Evolutionary conservation across 768 basidiomycete species (phyloP).

Genomic region (Ephemerocybe angulata): DNA sequence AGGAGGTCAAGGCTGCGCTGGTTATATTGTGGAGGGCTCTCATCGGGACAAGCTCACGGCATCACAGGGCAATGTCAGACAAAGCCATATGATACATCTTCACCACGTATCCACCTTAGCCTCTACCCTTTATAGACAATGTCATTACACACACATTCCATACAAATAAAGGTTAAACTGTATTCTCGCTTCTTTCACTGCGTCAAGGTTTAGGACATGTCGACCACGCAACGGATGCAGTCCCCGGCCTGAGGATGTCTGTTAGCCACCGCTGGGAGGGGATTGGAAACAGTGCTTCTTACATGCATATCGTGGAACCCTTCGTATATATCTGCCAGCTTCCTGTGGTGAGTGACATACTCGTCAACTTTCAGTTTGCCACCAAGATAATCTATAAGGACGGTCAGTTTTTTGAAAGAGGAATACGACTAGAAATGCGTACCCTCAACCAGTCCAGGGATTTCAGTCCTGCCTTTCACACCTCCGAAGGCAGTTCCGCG

Average conservation of each 20-base stretch:
- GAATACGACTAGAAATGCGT: slow-evolving; percentile 8
- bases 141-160: neutral
- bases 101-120: neutral
- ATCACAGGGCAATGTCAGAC: slow-evolving; percentile 45
- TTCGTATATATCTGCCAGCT: slow-evolving; percentile 71
- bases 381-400: slow-evolving; percentile 63
- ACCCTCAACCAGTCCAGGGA: slow-evolving; percentile 93
- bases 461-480: slow-evolving; percentile 94
- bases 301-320: slow-evolving; percentile 98
- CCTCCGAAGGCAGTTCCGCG: slow-evolving; percentile 95
- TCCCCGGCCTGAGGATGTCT: slow-evolving; percentile 60
- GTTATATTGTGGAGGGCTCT: slow-evolving; percentile 68
- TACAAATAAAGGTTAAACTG: neutral
- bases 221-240: slow-evolving; percentile 93
- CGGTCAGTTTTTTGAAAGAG: neutral
- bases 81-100: slow-evolving; percentile 37
- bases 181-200: neutral
- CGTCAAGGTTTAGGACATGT: slow-evolving; percentile 50
- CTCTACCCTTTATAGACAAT: too few species aligned
- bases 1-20: slow-evolving; percentile 65
- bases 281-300: slow-evolving; percentile 38
- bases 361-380: slow-evolving; percentile 90
- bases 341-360: slow-evolving; percentile 87
- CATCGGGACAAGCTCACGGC: slow-evolving; percentile 43
- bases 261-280: too few species aligned